These are phyloP conservation scores for Fusarium aywerte DNA, from an alignment of 2,329 filamentous ascomycete species.

Conservation along the genomic window DNA sequence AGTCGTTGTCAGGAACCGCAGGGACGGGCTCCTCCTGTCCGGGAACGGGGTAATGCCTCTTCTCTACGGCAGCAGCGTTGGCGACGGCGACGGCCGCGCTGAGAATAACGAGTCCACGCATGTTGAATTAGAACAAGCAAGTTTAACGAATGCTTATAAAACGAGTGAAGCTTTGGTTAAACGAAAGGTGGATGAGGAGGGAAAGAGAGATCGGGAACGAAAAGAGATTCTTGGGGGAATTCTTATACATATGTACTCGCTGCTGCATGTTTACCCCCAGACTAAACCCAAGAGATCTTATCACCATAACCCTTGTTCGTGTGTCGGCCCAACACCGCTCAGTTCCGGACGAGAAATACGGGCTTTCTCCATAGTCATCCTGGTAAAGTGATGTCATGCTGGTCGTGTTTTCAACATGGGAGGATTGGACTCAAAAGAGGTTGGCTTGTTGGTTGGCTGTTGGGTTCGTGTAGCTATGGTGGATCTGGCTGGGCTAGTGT, in stretches of 20 bases:
- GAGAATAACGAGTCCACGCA: conserved; percentile 36
- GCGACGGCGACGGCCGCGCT: conserved; percentile 38
- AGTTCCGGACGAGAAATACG: conserved; percentile 22
- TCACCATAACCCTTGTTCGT: conserved; percentile 10
- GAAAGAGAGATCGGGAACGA: not conserved
- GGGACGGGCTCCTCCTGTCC: conserved; percentile 5
- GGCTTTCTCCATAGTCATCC: conserved; percentile 35
- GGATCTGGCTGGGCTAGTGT: conserved; percentile 1
- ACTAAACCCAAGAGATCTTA: conserved; percentile 7
- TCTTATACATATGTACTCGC: conserved; percentile 28
- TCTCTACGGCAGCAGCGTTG: conserved; percentile 35
- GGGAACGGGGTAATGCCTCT: conserved; percentile 22
- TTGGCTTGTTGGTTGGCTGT: not conserved
- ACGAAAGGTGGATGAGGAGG: conserved; percentile 35
- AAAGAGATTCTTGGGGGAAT: conserved; percentile 1
- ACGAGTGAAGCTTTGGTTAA: conserved; percentile 31
- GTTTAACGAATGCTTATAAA: conserved; percentile 26
- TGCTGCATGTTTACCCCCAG: not conserved
- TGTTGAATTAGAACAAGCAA: conserved; percentile 3
- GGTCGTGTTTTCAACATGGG: not conserved
- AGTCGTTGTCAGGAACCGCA: conserved; percentile 9
- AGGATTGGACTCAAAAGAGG: not conserved
- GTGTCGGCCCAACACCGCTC: conserved; percentile 24
- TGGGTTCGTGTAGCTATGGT: conserved; percentile 14
- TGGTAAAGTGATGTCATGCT: conserved; percentile 32